phyloP scores from a whole-genome alignment of 2,329 filamentous ascomycete species.

The Colletotrichum kahawae region DNA sequence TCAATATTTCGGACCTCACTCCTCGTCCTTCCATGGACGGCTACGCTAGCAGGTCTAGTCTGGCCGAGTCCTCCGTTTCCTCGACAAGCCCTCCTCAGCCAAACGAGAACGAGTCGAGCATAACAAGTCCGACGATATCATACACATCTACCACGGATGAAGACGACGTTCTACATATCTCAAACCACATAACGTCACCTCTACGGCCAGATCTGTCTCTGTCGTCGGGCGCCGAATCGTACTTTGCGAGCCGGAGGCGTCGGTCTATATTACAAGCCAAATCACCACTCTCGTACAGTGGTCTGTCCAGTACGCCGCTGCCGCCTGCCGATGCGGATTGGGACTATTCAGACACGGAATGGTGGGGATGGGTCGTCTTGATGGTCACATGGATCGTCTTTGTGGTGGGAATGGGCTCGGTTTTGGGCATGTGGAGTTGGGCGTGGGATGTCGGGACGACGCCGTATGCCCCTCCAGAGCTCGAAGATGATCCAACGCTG shows the following conservation, averaged over 20 bases:
- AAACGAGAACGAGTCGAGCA: constrained; percentile 20
- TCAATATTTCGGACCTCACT: constrained; percentile 52
- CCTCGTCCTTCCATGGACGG: constrained; percentile 53
- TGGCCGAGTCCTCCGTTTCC: constrained; percentile 22
- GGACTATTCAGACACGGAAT: constrained; percentile 94
- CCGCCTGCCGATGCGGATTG: constrained; percentile 64
- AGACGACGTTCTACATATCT: constrained; percentile 75
- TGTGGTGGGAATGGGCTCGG: constrained; percentile 95
- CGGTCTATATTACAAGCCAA: constrained; percentile 59
- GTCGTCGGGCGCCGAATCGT: constrained; percentile 68
- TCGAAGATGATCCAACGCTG: constrained; percentile 92
- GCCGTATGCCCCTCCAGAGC: constrained; percentile 91
- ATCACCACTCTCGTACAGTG: constrained; percentile 63
- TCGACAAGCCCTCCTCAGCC: constrained; percentile 25
- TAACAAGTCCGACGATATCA: constrained; percentile 60
- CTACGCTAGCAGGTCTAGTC: constrained; percentile 41
- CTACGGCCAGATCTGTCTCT: constrained; percentile 46
- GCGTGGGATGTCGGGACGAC: constrained; percentile 98
- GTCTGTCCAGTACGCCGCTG: constrained; percentile 54
- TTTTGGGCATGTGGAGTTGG: constrained; percentile 96
- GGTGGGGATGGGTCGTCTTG: constrained; percentile 97
- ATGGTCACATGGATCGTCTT: constrained; percentile 94
- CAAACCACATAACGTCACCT: constrained; percentile 48
- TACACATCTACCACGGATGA: constrained; percentile 80
- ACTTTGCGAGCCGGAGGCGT: constrained; percentile 56